Evolutionary conservation across 2,329 filamentous ascomycete genomes (phyloP), one percentile per base, ranked within the genome.

Genomic region (Helotiales sp.): DNA sequence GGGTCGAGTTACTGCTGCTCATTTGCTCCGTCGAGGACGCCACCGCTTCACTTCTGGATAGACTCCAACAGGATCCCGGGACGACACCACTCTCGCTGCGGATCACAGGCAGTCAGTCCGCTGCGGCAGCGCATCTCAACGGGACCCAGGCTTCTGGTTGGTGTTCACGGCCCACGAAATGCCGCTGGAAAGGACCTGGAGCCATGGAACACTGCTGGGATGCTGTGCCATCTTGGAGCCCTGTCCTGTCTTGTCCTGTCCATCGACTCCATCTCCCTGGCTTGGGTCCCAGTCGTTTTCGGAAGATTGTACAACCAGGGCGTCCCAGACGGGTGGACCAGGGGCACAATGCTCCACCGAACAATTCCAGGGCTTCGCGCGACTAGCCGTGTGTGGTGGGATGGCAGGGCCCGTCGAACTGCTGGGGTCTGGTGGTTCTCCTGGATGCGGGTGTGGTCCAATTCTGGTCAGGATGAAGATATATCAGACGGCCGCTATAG

Each of bases 301-400:
- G 44, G 44, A 48, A 48, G 25, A 48, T 48, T 48, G 44, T 48
- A 48, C 17, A 19, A 46, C 42, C 25, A 27, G 44, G 44, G 44
- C 38, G 5, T 47, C 42, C n/a, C 42, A 47, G 27, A 24, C 7
- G 27, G 25, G 44, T 48, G 44, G 44, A 31, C 5, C 15, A 17
- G 29, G 29, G n/a, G 3, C n/a, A 3, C 38, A 9, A 8, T 17
- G 22, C 38, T 19, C 38, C 15, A 34, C 31, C 31, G 15, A 15
- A 34, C 15, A 17, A 22, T 22, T 42, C n/a, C 38, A 42, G 38
- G 38, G 38, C 22, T 22, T 24, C 8, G 24, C n/a, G 40, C 40
- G 40, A 22, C 6, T 24, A 22, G 40, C 24, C 15, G 40, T 44
- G n/a, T 19, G 24, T 19, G 5, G 40, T 30, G 44, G 10, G 24